Base-by-base conservation (phyloP, 2,329 filamentous ascomycete species). In the Sordariomycetes sp. region DNA sequence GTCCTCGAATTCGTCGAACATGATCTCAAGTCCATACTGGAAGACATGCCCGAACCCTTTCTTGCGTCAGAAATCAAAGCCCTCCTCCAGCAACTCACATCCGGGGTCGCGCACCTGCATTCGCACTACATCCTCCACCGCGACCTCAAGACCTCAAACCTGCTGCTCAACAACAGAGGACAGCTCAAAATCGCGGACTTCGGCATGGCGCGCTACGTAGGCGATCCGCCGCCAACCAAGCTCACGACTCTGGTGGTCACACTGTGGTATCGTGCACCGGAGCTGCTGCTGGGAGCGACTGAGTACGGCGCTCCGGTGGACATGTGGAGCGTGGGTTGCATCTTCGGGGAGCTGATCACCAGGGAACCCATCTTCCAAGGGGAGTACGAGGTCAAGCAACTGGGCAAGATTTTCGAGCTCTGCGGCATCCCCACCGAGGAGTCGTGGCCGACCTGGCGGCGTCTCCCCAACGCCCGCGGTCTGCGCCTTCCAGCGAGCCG, bases 1-100 rank as follows among this genome's bases (percentile, higher is more conserved):
- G 92, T 96, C 42, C 90, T 98, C 70, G 88, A 95, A 53, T 98
- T 96, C 59, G 70, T 95, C 49, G 90, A 96, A 65, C 92, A 98
- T 67, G 92, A 98, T 53, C 77, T 98, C 37, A 94, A 93, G 59
- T 85, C 82, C 36, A 73, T 98, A 37, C 82, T 94, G 42, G 85
- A 93, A 57, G 85, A 93, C 53, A 94, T 96, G 86, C 75, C 82
- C 34, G 86, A 95, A 53, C 87, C 88, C 0, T 98, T 98, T 55
- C 72, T 94, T 36, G 82, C 85, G 2, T 94, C 86, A 27, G 92
- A 98, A 58, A 78, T 86, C 51, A 98, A 98, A 59, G 90, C 86
- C 1, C 73, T 98, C 17, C 71, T 96, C 36, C 68, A 79, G 2
- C 92, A 98, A 57, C 75, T 98, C 21, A 72, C 77, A 1, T 78